phyloP scores from a whole-genome alignment of 371 early-diverging fungal species.

The Fennellomyces sp. region DNA sequence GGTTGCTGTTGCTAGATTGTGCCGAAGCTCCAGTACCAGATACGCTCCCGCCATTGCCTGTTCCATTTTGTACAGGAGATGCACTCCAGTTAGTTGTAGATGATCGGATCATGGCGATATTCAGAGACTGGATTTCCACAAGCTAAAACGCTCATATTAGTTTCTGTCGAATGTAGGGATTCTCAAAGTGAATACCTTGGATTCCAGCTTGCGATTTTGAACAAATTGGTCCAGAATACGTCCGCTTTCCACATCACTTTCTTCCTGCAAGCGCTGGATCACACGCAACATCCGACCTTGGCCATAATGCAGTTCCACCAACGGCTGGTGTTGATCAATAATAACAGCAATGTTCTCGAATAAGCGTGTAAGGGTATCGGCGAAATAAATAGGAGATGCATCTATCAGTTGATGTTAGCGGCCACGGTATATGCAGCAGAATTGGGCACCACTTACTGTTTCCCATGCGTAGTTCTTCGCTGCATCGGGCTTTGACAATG shows the following conservation, averaged over 20 bases:
- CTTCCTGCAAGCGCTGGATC: conserved; percentile 85
- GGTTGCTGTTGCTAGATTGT: not conserved
- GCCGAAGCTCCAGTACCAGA: conserved; percentile 11
- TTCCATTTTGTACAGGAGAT: conserved; percentile 12
- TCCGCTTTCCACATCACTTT: conserved; percentile 79
- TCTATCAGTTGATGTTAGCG: conserved; percentile 11
- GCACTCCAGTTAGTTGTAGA: conserved; percentile 26
- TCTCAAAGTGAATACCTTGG: too few relatives aligned
- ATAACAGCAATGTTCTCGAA: conserved; percentile 88
- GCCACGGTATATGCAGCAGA: too few relatives aligned
- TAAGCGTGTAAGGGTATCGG: conserved; percentile 75
- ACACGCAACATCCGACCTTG: conserved; percentile 86
- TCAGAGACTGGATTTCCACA: conserved; percentile 42
- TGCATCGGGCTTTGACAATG: conserved; percentile 70
- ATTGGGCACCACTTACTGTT: conserved; percentile 42
- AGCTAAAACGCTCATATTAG: too few relatives aligned
- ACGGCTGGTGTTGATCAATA: conserved; percentile 82
- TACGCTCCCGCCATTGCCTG: conserved; percentile 6
- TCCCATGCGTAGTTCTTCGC: conserved; percentile 60
- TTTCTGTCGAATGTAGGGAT: too few relatives aligned
- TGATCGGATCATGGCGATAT: conserved; percentile 37
- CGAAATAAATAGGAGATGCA: conserved; percentile 53
- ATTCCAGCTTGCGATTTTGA: conserved; percentile 35
- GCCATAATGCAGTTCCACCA: conserved; percentile 84
- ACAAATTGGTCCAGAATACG: conserved; percentile 78